Evolutionary conservation across 129 eudicot genomes (phyloP).

Genomic region (Oenanthe sinensis): DNA sequence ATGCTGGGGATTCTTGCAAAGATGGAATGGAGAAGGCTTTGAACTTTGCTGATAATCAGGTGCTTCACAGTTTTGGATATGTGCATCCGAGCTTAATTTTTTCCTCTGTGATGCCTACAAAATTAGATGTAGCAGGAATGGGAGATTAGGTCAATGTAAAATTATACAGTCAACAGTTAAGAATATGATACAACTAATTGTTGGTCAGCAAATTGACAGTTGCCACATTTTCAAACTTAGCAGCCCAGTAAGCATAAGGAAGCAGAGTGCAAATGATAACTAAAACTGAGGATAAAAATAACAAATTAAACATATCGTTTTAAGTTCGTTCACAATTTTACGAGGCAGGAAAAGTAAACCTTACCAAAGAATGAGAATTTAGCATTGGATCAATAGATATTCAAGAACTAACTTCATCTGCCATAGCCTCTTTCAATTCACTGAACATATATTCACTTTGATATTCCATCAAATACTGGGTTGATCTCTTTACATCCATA

Average conservation of each 20-base stretch:
- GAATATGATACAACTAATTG: neutral
- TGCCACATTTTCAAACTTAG: neutral
- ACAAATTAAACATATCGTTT: neutral
- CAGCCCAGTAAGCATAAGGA: neutral
- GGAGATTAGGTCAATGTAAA: neutral
- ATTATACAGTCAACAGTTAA: neutral
- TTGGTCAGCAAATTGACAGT: neutral
- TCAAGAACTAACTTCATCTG: constrained; percentile 49
- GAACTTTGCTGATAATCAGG: neutral
- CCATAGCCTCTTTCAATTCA: constrained; percentile 35
- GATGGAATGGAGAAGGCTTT: neutral
- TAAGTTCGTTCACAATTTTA: neutral
- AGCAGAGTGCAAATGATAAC: neutral
- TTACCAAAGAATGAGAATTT: neutral
- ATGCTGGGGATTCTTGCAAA: neutral
- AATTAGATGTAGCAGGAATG: neutral
- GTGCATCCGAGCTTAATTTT: neutral
- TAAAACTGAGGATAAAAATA: neutral
- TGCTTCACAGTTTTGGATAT: neutral
- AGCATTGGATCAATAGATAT: neutral
- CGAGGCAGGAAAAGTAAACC: neutral
- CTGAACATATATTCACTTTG: constrained; percentile 77
- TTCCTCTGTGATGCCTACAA: neutral
- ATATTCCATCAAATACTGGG: constrained; percentile 80
- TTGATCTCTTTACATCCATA: constrained; percentile 78